Evolutionary conservation across 345 rosid species (phyloP).

Genomic region (Salix viminalis): DNA sequence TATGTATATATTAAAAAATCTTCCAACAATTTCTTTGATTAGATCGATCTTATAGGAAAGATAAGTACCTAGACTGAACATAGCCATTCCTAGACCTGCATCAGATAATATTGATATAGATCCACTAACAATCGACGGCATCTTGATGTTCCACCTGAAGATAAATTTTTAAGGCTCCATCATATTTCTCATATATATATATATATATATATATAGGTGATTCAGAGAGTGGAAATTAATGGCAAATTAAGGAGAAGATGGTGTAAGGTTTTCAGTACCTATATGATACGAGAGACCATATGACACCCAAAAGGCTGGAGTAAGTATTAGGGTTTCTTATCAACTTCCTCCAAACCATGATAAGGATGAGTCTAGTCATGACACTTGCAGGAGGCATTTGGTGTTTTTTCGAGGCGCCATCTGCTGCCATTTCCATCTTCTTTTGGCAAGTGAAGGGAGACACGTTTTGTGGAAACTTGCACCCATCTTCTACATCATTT

Average conservation of each 20-base stretch:
- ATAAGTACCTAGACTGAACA: constrained; percentile 71
- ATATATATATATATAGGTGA: background rate
- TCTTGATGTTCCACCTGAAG: constrained; percentile 61
- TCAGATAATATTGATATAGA: constrained; percentile 69
- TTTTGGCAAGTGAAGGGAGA: constrained; percentile 41
- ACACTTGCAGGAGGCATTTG: constrained; percentile 24
- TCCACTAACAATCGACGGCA: constrained; percentile 65
- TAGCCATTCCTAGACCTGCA: constrained; percentile 86
- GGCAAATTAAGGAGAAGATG: background rate
- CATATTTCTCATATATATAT: background rate
- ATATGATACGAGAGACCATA: constrained; percentile 20
- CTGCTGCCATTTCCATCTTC: constrained; percentile 36
- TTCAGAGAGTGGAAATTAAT: background rate
- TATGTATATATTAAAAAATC: too few relatives aligned
- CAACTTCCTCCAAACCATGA: constrained; percentile 21
- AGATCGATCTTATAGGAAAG: background rate
- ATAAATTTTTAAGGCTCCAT: background rate
- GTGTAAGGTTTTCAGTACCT: background rate
- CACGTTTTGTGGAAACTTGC: constrained; percentile 34
- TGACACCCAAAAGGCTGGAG: constrained; percentile 13
- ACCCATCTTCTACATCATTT: constrained; percentile 41
- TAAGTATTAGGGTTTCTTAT: constrained; percentile 23
- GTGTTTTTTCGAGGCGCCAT: constrained; percentile 34
- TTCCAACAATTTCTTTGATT: too few relatives aligned
- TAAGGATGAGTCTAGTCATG: constrained; percentile 14